These are phyloP conservation scores for Xylaria polymorpha DNA, from an alignment of 2,329 filamentous ascomycete genomes.

Conservation along the genomic window DNA sequence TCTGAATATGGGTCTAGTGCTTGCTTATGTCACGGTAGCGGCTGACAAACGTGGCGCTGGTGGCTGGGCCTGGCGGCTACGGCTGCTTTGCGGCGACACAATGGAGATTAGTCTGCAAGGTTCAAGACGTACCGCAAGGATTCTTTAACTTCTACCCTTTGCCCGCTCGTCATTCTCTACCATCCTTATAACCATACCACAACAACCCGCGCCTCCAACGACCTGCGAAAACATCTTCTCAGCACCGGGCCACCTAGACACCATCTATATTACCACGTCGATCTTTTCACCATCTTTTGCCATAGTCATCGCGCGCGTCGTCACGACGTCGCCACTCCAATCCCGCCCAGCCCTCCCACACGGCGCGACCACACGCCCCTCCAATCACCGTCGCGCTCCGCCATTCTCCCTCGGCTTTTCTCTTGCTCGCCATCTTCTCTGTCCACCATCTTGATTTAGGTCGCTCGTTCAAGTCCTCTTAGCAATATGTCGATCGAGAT, in stretches of 20 bases:
- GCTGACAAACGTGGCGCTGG: slow-evolving; percentile 42
- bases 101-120: slow-evolving; percentile 31
- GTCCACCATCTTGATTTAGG: neutral
- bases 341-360: slow-evolving; percentile 21
- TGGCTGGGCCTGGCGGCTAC: slow-evolving; percentile 24
- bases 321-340: slow-evolving; percentile 36
- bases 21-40: slow-evolving; percentile 9
- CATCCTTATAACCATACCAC: slow-evolving; percentile 8
- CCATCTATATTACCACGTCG: neutral
- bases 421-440: neutral
- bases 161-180: slow-evolving; percentile 29
- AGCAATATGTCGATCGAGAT: slow-evolving; percentile 81
- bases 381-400: slow-evolving; percentile 21
- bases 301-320: slow-evolving; percentile 31
- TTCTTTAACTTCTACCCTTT: slow-evolving; percentile 39
- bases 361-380: slow-evolving; percentile 23
- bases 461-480: neutral
- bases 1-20: neutral
- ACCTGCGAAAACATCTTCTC: neutral
- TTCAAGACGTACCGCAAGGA: slow-evolving; percentile 38
- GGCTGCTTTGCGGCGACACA: slow-evolving; percentile 14
- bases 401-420: slow-evolving; percentile 2
- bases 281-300: slow-evolving; percentile 11
- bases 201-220: slow-evolving; percentile 5
- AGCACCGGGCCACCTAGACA: slow-evolving; percentile 7